These are phyloP conservation scores for Flaveria floridana DNA, from an alignment of 140 eudicot species.

Conservation along the genomic window DNA sequence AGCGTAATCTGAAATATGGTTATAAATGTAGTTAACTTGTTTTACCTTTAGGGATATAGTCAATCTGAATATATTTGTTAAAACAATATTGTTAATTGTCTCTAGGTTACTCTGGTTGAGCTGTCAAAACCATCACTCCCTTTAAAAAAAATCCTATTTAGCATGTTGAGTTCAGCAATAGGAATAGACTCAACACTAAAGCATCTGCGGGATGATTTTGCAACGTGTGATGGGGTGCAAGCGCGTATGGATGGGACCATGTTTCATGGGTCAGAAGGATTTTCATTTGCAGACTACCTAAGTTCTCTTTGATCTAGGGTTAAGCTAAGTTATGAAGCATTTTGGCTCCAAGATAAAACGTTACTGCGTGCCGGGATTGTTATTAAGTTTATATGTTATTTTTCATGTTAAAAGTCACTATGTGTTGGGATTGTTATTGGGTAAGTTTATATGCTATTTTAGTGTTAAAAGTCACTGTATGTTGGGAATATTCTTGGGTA, in stretches of 20 bases:
- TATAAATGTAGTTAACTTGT: background rate
- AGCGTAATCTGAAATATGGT: background rate
- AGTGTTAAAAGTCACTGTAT: background rate
- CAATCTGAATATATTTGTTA: background rate
- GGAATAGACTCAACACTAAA: slow-evolving; percentile 55
- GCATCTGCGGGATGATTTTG: slow-evolving; percentile 45
- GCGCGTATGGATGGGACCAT: slow-evolving; percentile 85
- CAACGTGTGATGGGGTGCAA: slow-evolving; percentile 57
- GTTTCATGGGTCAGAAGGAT: slow-evolving; percentile 53
- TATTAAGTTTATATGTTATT: too few species aligned
- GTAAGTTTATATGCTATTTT: too few species aligned
- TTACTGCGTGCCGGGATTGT: background rate
- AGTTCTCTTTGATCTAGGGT: slow-evolving; percentile 38
- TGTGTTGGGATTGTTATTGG: too few species aligned
- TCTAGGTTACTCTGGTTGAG: slow-evolving; percentile 80
- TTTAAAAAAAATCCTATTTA: slow-evolving; percentile 51
- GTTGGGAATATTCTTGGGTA: too few species aligned
- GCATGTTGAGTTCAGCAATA: slow-evolving; percentile 55
- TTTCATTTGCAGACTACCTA: slow-evolving; percentile 46
- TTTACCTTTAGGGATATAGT: too few species aligned
- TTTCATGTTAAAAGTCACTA: too few species aligned
- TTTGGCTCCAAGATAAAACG: background rate
- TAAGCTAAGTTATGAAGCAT: slow-evolving; percentile 15
- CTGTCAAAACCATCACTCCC: slow-evolving; percentile 67
- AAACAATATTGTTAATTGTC: slow-evolving; percentile 16